Conservation (phyloP, 2,329 filamentous ascomycete species). For the Penicillium glabrum region DNA sequence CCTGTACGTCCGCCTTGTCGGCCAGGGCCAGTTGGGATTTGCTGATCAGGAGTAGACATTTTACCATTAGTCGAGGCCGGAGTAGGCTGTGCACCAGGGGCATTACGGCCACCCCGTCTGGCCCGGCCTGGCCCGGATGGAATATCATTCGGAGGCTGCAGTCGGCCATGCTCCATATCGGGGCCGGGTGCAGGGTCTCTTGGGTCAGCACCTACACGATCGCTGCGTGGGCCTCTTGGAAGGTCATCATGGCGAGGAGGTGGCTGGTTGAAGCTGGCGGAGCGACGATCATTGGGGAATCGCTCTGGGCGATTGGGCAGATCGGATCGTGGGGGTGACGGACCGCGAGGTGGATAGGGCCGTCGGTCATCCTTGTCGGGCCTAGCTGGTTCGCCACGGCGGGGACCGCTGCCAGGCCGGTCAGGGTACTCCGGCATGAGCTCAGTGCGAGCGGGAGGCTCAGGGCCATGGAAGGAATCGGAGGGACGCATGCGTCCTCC, state of each 20-base stretch:
- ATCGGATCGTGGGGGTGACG: constrained; percentile 30
- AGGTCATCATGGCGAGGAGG: constrained; percentile 44
- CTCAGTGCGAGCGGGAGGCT: constrained; percentile 35
- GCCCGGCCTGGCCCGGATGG: constrained; percentile 55
- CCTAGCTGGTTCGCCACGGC: constrained; percentile 30
- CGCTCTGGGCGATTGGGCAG: constrained; percentile 38
- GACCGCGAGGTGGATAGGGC: constrained; percentile 22
- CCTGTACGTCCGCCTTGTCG: constrained; percentile 37
- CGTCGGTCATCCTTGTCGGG: constrained; percentile 36
- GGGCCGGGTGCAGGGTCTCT: constrained; percentile 39
- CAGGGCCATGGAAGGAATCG: constrained; percentile 29
- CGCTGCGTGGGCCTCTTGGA: constrained; percentile 55
- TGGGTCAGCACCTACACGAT: constrained; percentile 36
- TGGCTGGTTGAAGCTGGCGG: constrained; percentile 24
- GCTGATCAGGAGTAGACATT: constrained; percentile 35
- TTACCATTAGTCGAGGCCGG: constrained; percentile 21
- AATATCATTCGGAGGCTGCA: constrained; percentile 46
- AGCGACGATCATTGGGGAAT: constrained; percentile 37
- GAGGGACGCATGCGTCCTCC: constrained; percentile 32
- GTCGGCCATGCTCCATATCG: constrained; percentile 49
- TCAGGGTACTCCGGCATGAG: constrained; percentile 35
- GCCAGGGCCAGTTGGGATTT: constrained; percentile 45
- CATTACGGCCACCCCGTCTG: constrained; percentile 21
- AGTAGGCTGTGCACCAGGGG: constrained; percentile 25
- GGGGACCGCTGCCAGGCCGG: constrained; percentile 27